Evolutionary conservation across 2,329 filamentous ascomycete genomes (phyloP), one percentile per base, ranked within the genome.

Genomic region (Fusarium anthophilum): DNA sequence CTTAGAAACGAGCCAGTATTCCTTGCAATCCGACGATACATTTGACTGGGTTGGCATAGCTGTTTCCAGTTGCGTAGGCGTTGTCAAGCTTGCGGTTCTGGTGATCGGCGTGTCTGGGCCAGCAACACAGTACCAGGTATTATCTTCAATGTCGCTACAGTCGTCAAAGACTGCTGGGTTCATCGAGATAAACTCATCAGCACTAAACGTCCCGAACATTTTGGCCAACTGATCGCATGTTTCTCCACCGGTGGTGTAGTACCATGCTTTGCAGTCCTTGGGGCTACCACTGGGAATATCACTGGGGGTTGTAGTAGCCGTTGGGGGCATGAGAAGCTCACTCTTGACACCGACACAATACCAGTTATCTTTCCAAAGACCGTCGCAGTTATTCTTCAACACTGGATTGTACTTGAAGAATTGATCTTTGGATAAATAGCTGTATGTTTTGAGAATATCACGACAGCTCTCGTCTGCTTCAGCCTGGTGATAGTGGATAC

Each of bases 391-490:
- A 1, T 39, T 14, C 13, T 66, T 20, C 1, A 69, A 6, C 0
- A 44, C 24, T 1, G 56, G 56, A 1, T 69, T 69, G 6, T 58
- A 69, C 35, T 62, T 45, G 26, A 66, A 69, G 51, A 69, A 69
- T 0, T 69, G 45, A 0, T 56, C 56, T 14, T 43, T 28, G 0
- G 66, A 55, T 1, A 69, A 1, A 1, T 62, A 69, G n/a, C 1
- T 69, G 8, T 69, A 69, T 0, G 26, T 57, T 3, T 61, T 35
- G 2, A 69, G 35, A 1, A 69, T 57, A 11, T 59, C 55, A 0
- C 41, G 22, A 3, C 66, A 69, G 1, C 13, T 66, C 26, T 66
- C 39, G 0, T 57, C 15, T 0, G 48, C 18, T 3, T 41, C 55
- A 0, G 38, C 62, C 12, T 66, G 37, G 1, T 69, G 30, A 4